These are phyloP conservation scores for Scleromitrula shiraiana DNA, from an alignment of 2,329 filamentous ascomycete genomes.

Conservation along the genomic window DNA sequence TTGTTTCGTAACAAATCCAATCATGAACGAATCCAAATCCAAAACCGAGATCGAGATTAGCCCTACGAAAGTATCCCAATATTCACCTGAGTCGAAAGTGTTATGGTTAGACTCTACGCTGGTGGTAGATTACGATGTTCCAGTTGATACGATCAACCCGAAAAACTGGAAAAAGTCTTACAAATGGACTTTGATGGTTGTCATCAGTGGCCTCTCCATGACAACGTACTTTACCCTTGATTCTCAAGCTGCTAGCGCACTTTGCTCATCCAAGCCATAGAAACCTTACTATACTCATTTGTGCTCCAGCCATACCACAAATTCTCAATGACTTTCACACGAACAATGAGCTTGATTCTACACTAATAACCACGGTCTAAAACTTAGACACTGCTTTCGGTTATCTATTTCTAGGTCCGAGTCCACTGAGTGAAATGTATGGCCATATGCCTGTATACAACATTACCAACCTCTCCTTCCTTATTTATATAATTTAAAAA, in stretches of 20 bases:
- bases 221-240: not conserved
- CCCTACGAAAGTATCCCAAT: too few relatives aligned
- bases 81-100: too few relatives aligned
- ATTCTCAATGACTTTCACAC: not conserved
- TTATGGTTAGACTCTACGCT: too few relatives aligned
- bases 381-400: conserved; percentile 37
- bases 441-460: conserved; percentile 54
- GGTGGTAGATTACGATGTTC: not conserved
- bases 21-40: too few relatives aligned
- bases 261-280: not conserved
- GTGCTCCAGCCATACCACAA: conserved; percentile 1
- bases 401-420: conserved; percentile 55
- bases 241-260: not conserved
- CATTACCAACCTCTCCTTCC: conserved; percentile 44
- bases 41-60: too few relatives aligned
- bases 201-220: not conserved
- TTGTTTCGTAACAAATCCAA: too few relatives aligned
- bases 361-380: not conserved
- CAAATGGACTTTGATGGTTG: not conserved
- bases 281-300: not conserved
- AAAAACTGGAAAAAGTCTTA: not conserved
- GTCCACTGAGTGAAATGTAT: conserved; percentile 53
- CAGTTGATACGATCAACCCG: not conserved
- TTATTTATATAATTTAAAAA: conserved; percentile 47
- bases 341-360: not conserved